phyloP scores from a whole-genome alignment of 257 asterid genomes.

The Scutellaria barbata region DNA sequence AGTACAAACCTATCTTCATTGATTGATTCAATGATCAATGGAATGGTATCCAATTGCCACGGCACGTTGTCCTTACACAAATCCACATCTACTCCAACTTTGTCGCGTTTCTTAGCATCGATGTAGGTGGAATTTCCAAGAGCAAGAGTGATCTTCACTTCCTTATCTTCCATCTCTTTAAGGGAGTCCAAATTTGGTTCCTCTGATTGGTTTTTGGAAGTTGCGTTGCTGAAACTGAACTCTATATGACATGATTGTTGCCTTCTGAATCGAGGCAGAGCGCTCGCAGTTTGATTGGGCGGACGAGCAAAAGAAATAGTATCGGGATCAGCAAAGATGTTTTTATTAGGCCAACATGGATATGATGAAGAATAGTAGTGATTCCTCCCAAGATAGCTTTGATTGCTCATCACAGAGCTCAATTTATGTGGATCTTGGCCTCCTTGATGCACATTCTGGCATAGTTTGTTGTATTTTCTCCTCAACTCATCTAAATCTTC shows the following conservation, averaged over 20 bases:
- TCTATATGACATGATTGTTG: constrained; percentile 81
- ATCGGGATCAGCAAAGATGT: constrained; percentile 47
- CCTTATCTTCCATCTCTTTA: constrained; percentile 61
- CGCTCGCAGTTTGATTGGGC: constrained; percentile 42
- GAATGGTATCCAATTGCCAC: constrained; percentile 66
- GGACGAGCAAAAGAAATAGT: constrained; percentile 55
- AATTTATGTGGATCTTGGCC: constrained; percentile 41
- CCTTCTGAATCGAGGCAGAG: constrained; percentile 72
- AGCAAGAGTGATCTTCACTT: constrained; percentile 65
- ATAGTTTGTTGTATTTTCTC: constrained; percentile 73
- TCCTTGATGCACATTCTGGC: constrained; percentile 63
- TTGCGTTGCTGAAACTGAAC: constrained; percentile 59
- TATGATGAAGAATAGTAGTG: constrained; percentile 37
- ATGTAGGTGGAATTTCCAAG: constrained; percentile 58
- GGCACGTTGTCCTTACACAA: constrained; percentile 62
- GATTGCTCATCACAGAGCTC: constrained; percentile 38
- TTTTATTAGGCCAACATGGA: constrained; percentile 54
- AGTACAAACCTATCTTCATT: constrained; percentile 51
- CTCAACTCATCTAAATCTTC: constrained; percentile 59
- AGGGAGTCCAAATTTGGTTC: constrained; percentile 65
- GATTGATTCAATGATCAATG: constrained; percentile 51
- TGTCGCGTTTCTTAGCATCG: constrained; percentile 25
- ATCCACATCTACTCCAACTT: constrained; percentile 1
- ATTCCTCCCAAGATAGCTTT: constrained; percentile 51
- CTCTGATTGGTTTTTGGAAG: constrained; percentile 35